phyloP scores from a whole-genome alignment of 2,329 filamentous ascomycete genomes.

The Ophiognomonia clavigignenti-juglandacearum region DNA sequence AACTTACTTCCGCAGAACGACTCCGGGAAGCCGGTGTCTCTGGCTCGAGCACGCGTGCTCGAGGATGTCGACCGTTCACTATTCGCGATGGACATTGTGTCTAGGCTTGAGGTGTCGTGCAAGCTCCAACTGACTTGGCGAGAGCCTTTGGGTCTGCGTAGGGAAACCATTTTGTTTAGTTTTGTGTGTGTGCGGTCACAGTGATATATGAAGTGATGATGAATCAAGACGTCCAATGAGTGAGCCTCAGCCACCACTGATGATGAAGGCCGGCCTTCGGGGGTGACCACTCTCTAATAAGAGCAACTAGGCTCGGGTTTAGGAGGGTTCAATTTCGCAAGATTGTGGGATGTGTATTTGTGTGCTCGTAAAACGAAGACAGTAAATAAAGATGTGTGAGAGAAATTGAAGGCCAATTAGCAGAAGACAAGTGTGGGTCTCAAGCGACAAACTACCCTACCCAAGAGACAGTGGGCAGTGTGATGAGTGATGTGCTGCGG shows the following conservation, averaged over 20 bases:
- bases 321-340: neutral
- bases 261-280: neutral
- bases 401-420: constrained; percentile 8
- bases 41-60: constrained; percentile 14
- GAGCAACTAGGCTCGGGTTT: constrained; percentile 9
- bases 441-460: constrained; percentile 5
- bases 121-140: constrained; percentile 10
- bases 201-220: neutral
- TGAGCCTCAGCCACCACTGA: neutral
- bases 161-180: constrained; percentile 15
- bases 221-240: neutral
- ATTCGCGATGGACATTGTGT: constrained; percentile 13
- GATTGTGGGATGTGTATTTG: constrained; percentile 6
- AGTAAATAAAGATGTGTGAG: neutral
- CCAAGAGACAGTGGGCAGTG: constrained; percentile 1
- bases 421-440: constrained; percentile 9
- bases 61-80: constrained; percentile 15
- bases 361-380: neutral
- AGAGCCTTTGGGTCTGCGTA: constrained; percentile 12
- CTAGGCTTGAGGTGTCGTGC: constrained; percentile 6
- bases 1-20: constrained; percentile 42
- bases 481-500: neutral
- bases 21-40: constrained; percentile 49
- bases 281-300: constrained; percentile 1
- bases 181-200: neutral